Base-by-base conservation (phyloP, 2,329 filamentous ascomycete species). In the Cryphonectria nitschkei region DNA sequence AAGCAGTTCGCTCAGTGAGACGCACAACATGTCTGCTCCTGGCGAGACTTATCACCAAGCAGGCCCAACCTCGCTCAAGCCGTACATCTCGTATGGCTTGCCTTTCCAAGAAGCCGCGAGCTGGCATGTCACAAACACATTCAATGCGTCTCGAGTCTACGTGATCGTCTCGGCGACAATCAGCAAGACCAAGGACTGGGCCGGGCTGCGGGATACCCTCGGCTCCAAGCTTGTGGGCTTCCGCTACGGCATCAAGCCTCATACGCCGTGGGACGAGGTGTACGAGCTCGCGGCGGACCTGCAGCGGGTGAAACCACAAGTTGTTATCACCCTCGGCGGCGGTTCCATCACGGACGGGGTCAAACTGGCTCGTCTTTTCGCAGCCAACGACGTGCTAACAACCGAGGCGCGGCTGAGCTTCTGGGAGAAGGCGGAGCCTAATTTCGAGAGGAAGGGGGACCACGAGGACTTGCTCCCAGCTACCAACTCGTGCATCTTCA, bases 341-440 rank as follows among this genome's bases (percentile, higher is more conserved):
- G 74, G 74, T 39, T 74, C 70, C 52, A 67, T 74, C 8, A 69
- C 71, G 8, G 74, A 75, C 50, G 74, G 62, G 6, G 74, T 72
- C 66, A 75, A 75, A 43, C 65, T 71, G 16, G 58, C 68, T 9
- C 65, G 65, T 26, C 65, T 67, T n/a, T 65, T 72, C 8, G 56
- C 73, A 19, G 74, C 73, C 58, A 75, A 75, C 70, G 72, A 65
- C 37, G 70, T 69, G 56, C 65, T 69, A 37, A 72, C 70, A 8
- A 64, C 68, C 52, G 72, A 72, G 22, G 64, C 68, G 2, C 66
- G 74, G 19, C 67, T 71, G 26, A 2, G 11, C 32, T 66, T 75
- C n/a, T 61, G 68, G 50, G 37, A 43, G 14, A 67, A 39, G 26
- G n/a, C 52, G 5, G 43, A 41, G 16, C 16, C 34, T 6, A 26